Evolutionary conservation across 139 green algal genomes (phyloP), one percentile per base, ranked within the genome.

Genomic region (Eudorina sp.): DNA sequence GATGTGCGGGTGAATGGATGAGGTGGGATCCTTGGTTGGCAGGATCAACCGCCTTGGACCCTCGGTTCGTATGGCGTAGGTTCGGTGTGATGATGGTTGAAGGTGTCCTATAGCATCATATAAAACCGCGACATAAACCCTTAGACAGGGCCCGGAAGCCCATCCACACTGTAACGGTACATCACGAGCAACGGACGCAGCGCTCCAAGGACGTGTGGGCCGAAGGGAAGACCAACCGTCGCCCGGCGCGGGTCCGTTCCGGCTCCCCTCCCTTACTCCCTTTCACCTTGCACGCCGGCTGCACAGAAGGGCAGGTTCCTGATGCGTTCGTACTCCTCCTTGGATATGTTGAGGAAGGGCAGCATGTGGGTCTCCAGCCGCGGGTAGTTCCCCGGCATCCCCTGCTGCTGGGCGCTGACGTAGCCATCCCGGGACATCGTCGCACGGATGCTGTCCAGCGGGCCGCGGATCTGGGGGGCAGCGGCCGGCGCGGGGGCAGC

Each of bases 261-360:
- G 23, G n/a, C 58, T 25, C 13, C 13, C 13, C 13, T 25, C 13
- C 13, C 16, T 16, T 58, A 16, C 16, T 23, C 8, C 74, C 74
- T 23, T 4, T 9, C 23, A 88, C 83, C 83, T n/a, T 88, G 83
- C 48, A 88, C 13, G 27, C 83, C 83, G 0, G 18, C 83, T 13
- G 83, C 83, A 34, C 83, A 88, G 68, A 82, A 88, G 34, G 83
- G 83, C 68, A 60, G 66, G 34, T 70, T 18, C 48, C 55, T 81
- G 48, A 88, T 53, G 1, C 68, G 51, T 14, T 72, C 23, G 58
- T 76, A 88, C 48, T 88, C 68, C 4, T 41, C 8, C 6, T 31
- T 6, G 0, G 68, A 45, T 0, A 88, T 19, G 16, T 81, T 72
- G 66, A 88, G 58, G 36, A 74, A 88, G 4, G 83, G 83, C 68